phyloP scores from a whole-genome alignment of 2,329 filamentous ascomycete genomes.

The Fusarium redolens region DNA sequence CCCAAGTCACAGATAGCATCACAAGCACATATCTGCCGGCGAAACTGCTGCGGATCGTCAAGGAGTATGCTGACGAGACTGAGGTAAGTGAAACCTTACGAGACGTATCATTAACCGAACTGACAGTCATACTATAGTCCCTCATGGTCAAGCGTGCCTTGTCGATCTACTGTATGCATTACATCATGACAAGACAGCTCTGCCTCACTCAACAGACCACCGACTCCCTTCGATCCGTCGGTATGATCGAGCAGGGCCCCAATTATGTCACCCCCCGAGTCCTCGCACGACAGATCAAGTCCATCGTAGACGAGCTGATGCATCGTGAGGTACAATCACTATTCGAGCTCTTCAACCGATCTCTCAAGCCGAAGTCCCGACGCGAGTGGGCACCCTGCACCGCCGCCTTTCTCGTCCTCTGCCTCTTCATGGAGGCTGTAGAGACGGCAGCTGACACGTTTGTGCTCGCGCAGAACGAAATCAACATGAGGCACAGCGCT shows the following conservation, averaged over 20 bases:
- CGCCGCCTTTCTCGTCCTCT: conserved; percentile 67
- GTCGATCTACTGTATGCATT: conserved; percentile 67
- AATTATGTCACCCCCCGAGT: conserved; percentile 63
- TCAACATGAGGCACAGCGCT: conserved; percentile 54
- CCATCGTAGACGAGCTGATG: conserved; percentile 66
- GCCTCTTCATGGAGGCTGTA: conserved; percentile 69
- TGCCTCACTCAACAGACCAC: conserved; percentile 61
- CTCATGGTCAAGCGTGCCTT: conserved; percentile 65
- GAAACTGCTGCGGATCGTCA: conserved; percentile 60
- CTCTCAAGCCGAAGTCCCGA: conserved; percentile 65
- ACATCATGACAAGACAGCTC: conserved; percentile 66
- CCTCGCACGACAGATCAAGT: conserved; percentile 67
- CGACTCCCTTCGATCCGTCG: conserved; percentile 53
- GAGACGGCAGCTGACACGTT: conserved; percentile 65
- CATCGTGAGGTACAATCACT: conserved; percentile 62
- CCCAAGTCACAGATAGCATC: conserved; percentile 62
- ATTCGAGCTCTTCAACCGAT: conserved; percentile 64
- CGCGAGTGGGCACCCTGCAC: conserved; percentile 67
- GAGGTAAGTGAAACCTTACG: conserved; percentile 51
- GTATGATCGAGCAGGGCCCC: conserved; percentile 57
- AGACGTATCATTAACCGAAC: conserved; percentile 19
- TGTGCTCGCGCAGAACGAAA: conserved; percentile 63
- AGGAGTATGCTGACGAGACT: conserved; percentile 59
- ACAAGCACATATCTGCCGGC: conserved; percentile 58
- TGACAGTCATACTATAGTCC: conserved; percentile 48